Conservation (phyloP, 2,329 filamentous ascomycete genomes). For the Daldinia eschscholtzii region DNA sequence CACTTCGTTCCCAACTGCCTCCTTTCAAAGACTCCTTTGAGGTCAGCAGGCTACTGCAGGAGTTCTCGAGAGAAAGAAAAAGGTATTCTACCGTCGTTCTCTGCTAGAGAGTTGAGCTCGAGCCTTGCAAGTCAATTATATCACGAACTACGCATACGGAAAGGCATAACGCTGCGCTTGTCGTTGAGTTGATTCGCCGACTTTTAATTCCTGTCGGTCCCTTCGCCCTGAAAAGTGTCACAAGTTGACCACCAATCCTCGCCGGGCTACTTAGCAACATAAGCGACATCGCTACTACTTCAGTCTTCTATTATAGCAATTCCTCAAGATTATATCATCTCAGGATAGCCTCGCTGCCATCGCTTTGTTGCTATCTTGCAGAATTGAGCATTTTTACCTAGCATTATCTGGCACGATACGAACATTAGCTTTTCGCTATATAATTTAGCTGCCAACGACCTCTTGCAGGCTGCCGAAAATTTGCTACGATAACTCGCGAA, state of each 20-base stretch:
- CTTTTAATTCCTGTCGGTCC: conserved; percentile 16
- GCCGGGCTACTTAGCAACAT: conserved; percentile 13
- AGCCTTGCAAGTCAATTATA: conserved; percentile 40
- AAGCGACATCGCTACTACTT: conserved; percentile 15
- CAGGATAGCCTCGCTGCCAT: conserved; percentile 4
- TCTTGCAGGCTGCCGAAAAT: not conserved
- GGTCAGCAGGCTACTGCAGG: conserved; percentile 88
- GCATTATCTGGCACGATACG: conserved; percentile 32
- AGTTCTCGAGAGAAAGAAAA: conserved; percentile 57
- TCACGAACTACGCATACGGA: conserved; percentile 32
- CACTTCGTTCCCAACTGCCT: conserved; percentile 48
- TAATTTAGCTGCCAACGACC: conserved; percentile 1
- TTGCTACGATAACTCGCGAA: not conserved
- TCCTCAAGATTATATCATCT: conserved; percentile 1
- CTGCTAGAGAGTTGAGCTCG: conserved; percentile 48
- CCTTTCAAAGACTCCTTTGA: conserved; percentile 72
- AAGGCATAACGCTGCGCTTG: conserved; percentile 19
- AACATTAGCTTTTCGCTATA: conserved; percentile 21
- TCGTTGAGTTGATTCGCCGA: conserved; percentile 25
- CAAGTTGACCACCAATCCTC: conserved; percentile 21
- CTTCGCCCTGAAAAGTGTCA: conserved; percentile 24
- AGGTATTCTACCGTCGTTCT: conserved; percentile 56
- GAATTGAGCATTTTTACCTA: conserved; percentile 12
- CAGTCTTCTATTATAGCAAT: conserved; percentile 13
- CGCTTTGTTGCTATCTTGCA: conserved; percentile 8